Conservation (phyloP, 257 asterid species). For the Verbascum thapsus region DNA sequence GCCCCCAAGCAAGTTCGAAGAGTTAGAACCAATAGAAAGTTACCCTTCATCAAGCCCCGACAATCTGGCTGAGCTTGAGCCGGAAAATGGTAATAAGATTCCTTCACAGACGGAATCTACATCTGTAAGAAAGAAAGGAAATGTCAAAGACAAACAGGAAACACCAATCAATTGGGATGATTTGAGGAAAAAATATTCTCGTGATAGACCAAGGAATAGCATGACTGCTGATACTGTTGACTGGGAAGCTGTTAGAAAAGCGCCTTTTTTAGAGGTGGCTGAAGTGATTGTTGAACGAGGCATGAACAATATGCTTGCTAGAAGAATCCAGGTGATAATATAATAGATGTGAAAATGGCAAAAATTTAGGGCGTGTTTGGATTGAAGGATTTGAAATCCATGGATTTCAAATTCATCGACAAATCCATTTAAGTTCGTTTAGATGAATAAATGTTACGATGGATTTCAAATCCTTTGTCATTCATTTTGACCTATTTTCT, state of each 20-base stretch:
- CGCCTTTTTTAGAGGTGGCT: conserved; percentile 37
- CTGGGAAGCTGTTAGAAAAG: conserved; percentile 61
- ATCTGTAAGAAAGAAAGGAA: conserved; percentile 15
- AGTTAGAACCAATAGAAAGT: background rate
- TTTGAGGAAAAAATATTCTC: conserved; percentile 35
- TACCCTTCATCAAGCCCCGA: background rate
- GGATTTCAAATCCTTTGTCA: too few species aligned
- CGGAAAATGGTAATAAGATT: background rate
- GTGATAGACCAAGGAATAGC: conserved; percentile 18
- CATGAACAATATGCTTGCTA: conserved; percentile 43
- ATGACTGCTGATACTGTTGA: conserved; percentile 43
- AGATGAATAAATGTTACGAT: too few species aligned
- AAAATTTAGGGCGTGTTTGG: too few species aligned
- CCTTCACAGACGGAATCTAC: conserved; percentile 5
- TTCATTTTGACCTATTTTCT: too few species aligned
- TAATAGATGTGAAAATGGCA: too few species aligned
- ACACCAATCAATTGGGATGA: conserved; percentile 46
- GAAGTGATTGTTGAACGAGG: conserved; percentile 45
- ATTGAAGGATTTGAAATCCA: too few species aligned
- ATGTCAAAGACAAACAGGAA: conserved; percentile 16
- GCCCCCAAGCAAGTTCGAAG: conserved; percentile 4
- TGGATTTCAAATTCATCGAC: too few species aligned
- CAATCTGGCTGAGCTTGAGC: background rate
- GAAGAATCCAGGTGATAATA: conserved; percentile 53
- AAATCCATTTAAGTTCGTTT: too few species aligned